Conservation (phyloP, 352 stramenopile species). For the Phytophthora melonis region DNA sequence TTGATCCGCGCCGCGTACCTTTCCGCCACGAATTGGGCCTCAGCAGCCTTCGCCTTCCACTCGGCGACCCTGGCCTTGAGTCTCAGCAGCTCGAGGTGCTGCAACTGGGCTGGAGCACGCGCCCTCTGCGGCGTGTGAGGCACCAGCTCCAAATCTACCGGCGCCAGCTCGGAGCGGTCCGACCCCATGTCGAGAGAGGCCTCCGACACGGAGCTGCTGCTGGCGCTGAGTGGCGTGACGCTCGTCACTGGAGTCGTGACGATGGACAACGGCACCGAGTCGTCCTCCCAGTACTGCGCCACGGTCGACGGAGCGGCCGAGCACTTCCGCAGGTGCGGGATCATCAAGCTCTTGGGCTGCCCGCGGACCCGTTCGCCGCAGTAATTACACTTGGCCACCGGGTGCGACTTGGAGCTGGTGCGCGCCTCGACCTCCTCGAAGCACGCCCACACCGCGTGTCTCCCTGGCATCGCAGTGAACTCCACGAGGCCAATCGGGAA, state of each 20-base stretch:
- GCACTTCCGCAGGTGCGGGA: slow-evolving; percentile 14
- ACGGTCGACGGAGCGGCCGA: background rate
- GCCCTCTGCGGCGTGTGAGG: background rate
- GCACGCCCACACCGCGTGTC: slow-evolving; percentile 3
- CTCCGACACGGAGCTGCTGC: background rate
- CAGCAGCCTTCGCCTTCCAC: slow-evolving; percentile 3
- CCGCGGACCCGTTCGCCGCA: slow-evolving; percentile 4
- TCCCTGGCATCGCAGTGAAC: background rate
- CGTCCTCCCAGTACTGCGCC: slow-evolving; percentile 1
- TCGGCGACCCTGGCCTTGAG: slow-evolving; percentile 18
- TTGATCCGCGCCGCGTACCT: slow-evolving; percentile 6
- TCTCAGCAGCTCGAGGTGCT: slow-evolving; percentile 6
- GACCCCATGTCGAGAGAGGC: slow-evolving; percentile 5
- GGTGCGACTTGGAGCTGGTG: slow-evolving; percentile 3
- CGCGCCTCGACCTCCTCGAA: slow-evolving; percentile 12
- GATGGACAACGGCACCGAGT: background rate
- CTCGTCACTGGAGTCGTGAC: background rate
- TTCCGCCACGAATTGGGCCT: slow-evolving; percentile 11
- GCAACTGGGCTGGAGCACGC: background rate
- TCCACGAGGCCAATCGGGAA: background rate
- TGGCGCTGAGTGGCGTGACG: background rate
- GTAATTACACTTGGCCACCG: slow-evolving; percentile 11
- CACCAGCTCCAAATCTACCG: slow-evolving; percentile 6
- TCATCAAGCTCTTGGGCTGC: slow-evolving; percentile 11
- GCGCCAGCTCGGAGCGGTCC: background rate